phyloP scores from a whole-genome alignment of 2,329 filamentous ascomycete genomes.

The Capronia epimyces region DNA sequence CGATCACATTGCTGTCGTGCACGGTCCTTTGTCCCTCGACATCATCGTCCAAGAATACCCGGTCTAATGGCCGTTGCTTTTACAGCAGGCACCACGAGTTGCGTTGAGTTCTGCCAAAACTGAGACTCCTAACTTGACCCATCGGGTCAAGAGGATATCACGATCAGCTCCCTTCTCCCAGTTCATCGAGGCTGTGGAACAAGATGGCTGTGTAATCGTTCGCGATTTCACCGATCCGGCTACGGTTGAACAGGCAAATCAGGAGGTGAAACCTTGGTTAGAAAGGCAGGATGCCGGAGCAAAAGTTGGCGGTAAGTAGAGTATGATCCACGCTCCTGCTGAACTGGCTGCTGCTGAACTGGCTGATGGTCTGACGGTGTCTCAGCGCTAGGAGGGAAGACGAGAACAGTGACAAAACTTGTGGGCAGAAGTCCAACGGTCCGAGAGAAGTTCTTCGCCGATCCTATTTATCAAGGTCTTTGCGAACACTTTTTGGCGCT shows the following conservation, averaged over 20 bases:
- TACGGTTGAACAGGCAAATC: conserved; percentile 30
- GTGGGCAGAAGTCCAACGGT: conserved; percentile 36
- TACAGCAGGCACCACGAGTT: conserved; percentile 17
- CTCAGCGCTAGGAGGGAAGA: conserved; percentile 34
- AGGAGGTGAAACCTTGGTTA: conserved; percentile 31
- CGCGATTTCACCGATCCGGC: conserved; percentile 32
- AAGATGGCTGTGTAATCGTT: conserved; percentile 35
- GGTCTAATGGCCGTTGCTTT: conserved; percentile 17
- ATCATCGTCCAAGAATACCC: neutral
- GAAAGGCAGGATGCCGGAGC: conserved; percentile 28
- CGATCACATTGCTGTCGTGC: too few species aligned
- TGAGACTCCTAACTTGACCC: neutral
- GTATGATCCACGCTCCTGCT: conserved; percentile 1
- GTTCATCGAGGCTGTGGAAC: conserved; percentile 34
- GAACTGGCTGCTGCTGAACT: neutral
- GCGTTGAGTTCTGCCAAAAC: conserved; percentile 11
- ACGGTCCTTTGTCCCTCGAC: too few species aligned
- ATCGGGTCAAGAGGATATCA: conserved; percentile 14
- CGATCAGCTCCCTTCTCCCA: conserved; percentile 18
- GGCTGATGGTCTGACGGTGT: conserved; percentile 3
- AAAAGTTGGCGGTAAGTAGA: conserved; percentile 26
- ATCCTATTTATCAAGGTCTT: conserved; percentile 32
- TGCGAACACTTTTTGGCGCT: conserved; percentile 36
- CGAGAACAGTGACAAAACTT: conserved; percentile 35
- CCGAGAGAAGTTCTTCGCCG: conserved; percentile 36